phyloP scores from a whole-genome alignment of 1,284 basidiomycete species.

The Boletus mariae region DNA sequence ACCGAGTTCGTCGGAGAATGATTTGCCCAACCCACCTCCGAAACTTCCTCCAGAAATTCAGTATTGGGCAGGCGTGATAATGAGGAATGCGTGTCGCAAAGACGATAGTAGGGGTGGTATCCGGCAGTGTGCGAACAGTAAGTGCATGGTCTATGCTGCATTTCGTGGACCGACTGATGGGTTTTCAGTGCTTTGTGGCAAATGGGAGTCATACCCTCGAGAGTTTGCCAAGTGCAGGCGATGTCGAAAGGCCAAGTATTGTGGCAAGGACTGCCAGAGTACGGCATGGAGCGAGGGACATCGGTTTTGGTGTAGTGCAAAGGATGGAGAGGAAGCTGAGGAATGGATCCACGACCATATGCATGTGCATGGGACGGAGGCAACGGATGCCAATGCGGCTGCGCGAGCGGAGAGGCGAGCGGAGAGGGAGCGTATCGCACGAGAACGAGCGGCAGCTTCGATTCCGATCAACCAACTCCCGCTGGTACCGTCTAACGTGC shows the following conservation, averaged over 20 bases:
- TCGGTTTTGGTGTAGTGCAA: conserved; percentile 82
- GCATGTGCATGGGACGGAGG: conserved; percentile 13
- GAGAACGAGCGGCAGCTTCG: conserved; percentile 27
- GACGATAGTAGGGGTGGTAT: conserved; percentile 92
- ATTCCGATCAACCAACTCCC: conserved; percentile 17
- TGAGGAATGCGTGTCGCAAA: conserved; percentile 98
- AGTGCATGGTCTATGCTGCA: conserved; percentile 27
- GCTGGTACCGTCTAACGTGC: conserved; percentile 13
- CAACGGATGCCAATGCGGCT: conserved; percentile 6
- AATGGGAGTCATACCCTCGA: conserved; percentile 90
- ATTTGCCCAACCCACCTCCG: conserved; percentile 67
- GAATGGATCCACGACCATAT: conserved; percentile 29
- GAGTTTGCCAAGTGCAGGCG: conserved; percentile 97
- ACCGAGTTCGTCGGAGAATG: conserved; percentile 76
- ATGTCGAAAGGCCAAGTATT: conserved; percentile 98
- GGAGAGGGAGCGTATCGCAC: conserved; percentile 32
- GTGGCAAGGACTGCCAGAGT: conserved; percentile 96
- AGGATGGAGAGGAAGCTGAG: conserved; percentile 64
- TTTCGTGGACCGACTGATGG: not conserved
- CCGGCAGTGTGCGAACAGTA: conserved; percentile 95
- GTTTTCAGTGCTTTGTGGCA: conserved; percentile 81
- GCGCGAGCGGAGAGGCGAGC: conserved; percentile 27
- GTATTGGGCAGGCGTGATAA: conserved; percentile 99
- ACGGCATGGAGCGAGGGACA: conserved; percentile 97
- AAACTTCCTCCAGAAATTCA: conserved; percentile 88